Base-by-base conservation (phyloP, 495 filamentous ascomycete genomes). In the Clavariopsis aquatica region DNA sequence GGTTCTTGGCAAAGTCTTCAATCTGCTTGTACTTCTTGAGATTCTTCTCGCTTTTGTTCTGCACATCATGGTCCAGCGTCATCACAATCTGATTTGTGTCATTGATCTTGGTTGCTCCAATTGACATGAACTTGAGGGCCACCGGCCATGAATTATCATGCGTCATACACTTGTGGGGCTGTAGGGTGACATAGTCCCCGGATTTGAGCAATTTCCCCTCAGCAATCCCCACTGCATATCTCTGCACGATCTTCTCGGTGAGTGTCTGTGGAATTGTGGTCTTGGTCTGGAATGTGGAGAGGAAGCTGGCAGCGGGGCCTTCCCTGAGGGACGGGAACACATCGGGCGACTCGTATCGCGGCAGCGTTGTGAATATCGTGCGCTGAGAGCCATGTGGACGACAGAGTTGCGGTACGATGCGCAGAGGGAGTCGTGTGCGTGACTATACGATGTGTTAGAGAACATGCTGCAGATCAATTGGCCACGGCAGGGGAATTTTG, bases 111-210 rank as follows among this genome's bases (percentile, higher is more conserved):
- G 87, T 80, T 0, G 91, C 92, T n/a, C 92, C 92, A 51, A 96
- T 93, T 0, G 84, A 86, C 85, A 91, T 88, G 79, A 92, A 95
- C 76, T 98, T 96, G 49, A 82, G 71, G 0, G 89, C 87, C 0
- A 95, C 87, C 0, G 93, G 90, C 88, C 87, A 95, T 0, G 86
- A 86, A 77, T 98, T 97, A 75, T 98, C 94, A 76, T 98, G 93
- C 0, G 91, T 93, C 87, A 96, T 94, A 78, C 88, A 89, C 24
- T 81, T 79, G 61, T 89, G 81, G 5, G 91, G 90, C 19, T 82
- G 76, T 28, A 96, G 81, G 0, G 85, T 90, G 51, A 97, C 85
- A 80, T 93, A 96, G 80, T 95, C 92, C 61, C 92, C 91, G 8
- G 84, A 78, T 62, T 79, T 80, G 60, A 93, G 89, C 27, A 79